Conservation (phyloP, 768 basidiomycete species). For the Calocera viscosa region DNA sequence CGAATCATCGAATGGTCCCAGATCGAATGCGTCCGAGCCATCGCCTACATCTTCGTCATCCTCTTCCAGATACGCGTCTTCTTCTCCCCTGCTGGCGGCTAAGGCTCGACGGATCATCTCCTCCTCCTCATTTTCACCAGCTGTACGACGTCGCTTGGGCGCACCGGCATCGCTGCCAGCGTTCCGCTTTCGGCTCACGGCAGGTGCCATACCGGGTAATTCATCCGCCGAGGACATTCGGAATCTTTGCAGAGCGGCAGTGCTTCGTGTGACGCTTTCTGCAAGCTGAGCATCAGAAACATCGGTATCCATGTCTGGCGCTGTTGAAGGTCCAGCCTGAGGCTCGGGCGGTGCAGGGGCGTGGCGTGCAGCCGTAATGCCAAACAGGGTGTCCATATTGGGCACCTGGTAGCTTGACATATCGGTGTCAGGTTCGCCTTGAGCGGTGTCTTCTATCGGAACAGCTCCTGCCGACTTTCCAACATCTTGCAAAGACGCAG, state of each 20-base stretch:
- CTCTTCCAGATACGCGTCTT: conserved; percentile 22
- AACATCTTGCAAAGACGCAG: neutral
- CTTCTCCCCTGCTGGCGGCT: conserved; percentile 42
- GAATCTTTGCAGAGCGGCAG: neutral
- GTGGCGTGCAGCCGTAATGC: neutral
- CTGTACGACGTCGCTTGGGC: conserved; percentile 12
- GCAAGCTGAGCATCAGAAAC: conserved; percentile 1
- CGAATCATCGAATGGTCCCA: conserved; percentile 7
- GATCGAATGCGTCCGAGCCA: conserved; percentile 19
- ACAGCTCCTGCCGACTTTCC: neutral
- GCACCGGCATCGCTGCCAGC: conserved; percentile 12
- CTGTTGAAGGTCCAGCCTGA: neutral
- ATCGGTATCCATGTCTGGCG: neutral
- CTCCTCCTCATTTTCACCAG: conserved; percentile 42
- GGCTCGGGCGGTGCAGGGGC: neutral
- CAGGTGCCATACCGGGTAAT: neutral
- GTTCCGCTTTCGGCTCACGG: conserved; percentile 9
- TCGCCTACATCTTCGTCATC: conserved; percentile 20
- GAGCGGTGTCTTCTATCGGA: too few species aligned
- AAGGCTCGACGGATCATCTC: conserved; percentile 45
- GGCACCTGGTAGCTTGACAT: neutral
- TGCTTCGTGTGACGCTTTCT: neutral
- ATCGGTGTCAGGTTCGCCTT: neutral
- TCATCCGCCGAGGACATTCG: conserved; percentile 14
- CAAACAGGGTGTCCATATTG: neutral